These are phyloP conservation scores for Zostera marina DNA, from an alignment of 116 monocot species.

Conservation along the genomic window DNA sequence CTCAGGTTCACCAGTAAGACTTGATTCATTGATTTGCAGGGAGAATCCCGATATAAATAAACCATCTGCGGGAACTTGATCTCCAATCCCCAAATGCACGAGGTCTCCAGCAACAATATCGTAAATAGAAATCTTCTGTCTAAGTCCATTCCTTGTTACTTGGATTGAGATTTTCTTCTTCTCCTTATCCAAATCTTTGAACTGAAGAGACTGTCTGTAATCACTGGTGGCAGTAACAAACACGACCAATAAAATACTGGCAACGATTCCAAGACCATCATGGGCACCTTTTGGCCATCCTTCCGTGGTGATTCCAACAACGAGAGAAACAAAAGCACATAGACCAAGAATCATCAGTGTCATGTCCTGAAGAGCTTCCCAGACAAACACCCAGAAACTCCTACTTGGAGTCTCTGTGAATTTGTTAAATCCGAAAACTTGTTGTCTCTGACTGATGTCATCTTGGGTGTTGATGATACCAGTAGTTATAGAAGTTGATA, in stretches of 20 bases:
- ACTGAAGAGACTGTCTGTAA: conserved; percentile 64
- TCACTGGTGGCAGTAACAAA: conserved; percentile 71
- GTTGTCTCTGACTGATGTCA: conserved; percentile 13
- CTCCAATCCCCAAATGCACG: conserved; percentile 63
- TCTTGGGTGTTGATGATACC: conserved; percentile 25
- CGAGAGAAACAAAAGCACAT: conserved; percentile 28
- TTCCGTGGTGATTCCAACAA: conserved; percentile 37
- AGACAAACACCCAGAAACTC: conserved; percentile 41
- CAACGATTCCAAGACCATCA: conserved; percentile 47
- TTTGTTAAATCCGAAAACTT: conserved; percentile 35
- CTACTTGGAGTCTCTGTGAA: conserved; percentile 24
- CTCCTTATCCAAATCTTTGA: conserved; percentile 78
- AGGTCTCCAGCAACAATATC: conserved; percentile 70
- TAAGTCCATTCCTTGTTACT: conserved; percentile 44
- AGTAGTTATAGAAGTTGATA: conserved; percentile 22
- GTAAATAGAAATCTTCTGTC: conserved; percentile 55
- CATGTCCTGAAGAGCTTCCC: conserved; percentile 45
- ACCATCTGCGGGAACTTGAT: conserved; percentile 76
- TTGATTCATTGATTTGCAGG: conserved; percentile 54
- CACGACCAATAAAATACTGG: conserved; percentile 52
- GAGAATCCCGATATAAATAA: conserved; percentile 59
- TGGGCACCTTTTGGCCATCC: conserved; percentile 57
- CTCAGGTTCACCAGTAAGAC: conserved; percentile 70
- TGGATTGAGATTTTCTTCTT: conserved; percentile 66
- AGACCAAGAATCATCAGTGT: conserved; percentile 39